These are phyloP conservation scores for Penicillium hesseltinei DNA, from an alignment of 2,329 filamentous ascomycete genomes.

Conservation along the genomic window DNA sequence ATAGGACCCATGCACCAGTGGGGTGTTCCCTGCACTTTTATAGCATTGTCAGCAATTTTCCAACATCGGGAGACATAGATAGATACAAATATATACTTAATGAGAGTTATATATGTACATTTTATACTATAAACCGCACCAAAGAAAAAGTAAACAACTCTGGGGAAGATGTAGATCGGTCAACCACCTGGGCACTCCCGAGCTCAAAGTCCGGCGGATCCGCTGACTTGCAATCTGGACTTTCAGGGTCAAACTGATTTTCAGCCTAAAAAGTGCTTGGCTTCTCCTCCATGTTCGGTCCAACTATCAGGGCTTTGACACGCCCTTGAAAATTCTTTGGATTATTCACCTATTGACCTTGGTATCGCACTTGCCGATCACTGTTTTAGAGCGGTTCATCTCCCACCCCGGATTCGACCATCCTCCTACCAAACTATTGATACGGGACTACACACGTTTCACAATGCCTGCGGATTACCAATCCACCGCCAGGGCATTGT, in stretches of 20 bases:
- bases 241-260: conserved; percentile 4
- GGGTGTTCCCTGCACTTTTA: neutral
- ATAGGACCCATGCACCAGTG: too few species aligned
- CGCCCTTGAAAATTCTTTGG: conserved; percentile 4
- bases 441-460: conserved; percentile 6
- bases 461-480: conserved; percentile 51
- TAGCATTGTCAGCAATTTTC: neutral
- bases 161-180: conserved; percentile 5
- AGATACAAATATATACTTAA: neutral
- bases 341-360: neutral
- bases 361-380: conserved; percentile 10
- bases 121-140: neutral
- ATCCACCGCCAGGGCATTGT: conserved; percentile 53
- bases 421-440: conserved; percentile 1
- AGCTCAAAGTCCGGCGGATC: conserved; percentile 6
- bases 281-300: conserved; percentile 8
- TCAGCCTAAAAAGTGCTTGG: conserved; percentile 5
- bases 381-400: neutral
- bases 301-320: conserved; percentile 27
- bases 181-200: neutral
- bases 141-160: neutral
- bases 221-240: conserved; percentile 8
- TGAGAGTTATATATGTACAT: neutral
- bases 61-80: neutral
- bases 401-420: conserved; percentile 15